A percentile compares a stretch with the other conserved stretches of the same genome.
Conservation (phyloP, 306 rosid genomes). For the Lathyrus sativus region DNA sequence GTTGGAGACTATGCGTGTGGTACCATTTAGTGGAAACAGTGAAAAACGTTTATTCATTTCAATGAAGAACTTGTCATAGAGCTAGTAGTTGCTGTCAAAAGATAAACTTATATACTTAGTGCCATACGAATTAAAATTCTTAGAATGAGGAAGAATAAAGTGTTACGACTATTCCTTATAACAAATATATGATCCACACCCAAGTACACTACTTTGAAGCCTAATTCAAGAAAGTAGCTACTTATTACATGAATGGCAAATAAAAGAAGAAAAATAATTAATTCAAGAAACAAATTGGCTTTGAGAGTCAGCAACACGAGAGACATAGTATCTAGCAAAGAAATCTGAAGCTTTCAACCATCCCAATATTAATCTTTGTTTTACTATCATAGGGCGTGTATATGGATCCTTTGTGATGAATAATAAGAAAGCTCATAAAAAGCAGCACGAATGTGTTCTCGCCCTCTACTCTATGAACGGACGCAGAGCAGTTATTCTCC, state of each 20-base stretch:
- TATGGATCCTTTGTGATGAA: constrained; percentile 43
- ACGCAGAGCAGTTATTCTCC: constrained; percentile 32
- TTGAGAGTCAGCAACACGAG: constrained; percentile 56
- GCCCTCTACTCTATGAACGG: constrained; percentile 60
- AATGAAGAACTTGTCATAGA: no score
- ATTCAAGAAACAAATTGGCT: constrained; percentile 43
- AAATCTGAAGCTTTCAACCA: constrained; percentile 69
- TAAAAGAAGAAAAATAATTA: background rate
- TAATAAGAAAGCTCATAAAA: constrained; percentile 38
- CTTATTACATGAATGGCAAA: background rate
- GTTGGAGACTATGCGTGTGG: no score
- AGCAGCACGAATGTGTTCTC: constrained; percentile 41
- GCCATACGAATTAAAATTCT: background rate
- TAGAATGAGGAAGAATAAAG: background rate
- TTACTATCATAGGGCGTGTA: constrained; percentile 25
- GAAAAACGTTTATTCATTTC: no score
- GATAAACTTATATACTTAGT: background rate
- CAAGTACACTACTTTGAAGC: background rate
- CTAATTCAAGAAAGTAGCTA: background rate
- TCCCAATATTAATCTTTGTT: constrained; percentile 49
- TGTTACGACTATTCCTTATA: constrained; percentile 27
- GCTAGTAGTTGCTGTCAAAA: background rate
- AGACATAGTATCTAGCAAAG: constrained; percentile 64
- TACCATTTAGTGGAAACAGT: no score
- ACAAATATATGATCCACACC: constrained; percentile 29